Evolutionary conservation across 768 basidiomycete genomes (phyloP).

Genomic region (Mycena pura): DNA sequence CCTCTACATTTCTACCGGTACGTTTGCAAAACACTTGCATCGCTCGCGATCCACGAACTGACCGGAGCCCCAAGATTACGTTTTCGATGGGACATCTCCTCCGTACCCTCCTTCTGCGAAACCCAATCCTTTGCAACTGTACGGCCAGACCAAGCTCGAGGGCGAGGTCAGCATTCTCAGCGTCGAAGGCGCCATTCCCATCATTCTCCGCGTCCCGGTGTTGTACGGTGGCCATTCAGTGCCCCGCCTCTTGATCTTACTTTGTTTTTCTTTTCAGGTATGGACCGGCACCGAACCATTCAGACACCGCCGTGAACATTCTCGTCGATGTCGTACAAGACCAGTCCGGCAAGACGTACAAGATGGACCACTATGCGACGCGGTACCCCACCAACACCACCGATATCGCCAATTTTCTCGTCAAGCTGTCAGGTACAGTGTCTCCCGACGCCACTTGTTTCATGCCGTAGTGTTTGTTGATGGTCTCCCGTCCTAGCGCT

Average conservation of each 20-base stretch:
- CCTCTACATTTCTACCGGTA: slow-evolving; percentile 92
- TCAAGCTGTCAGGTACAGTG: slow-evolving; percentile 77
- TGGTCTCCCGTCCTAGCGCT: slow-evolving; percentile 35
- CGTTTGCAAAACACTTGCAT: slow-evolving; percentile 6
- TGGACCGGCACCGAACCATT: slow-evolving; percentile 83
- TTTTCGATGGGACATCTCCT: slow-evolving; percentile 93
- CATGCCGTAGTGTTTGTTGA: no score
- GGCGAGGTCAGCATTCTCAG: slow-evolving; percentile 83
- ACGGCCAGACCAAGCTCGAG: slow-evolving; percentile 86
- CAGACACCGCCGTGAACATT: slow-evolving; percentile 89
- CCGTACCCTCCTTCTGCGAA: slow-evolving; percentile 79
- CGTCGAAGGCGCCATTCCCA: slow-evolving; percentile 59
- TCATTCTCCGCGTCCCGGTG: slow-evolving; percentile 89
- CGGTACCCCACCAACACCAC: slow-evolving; percentile 91
- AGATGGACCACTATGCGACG: slow-evolving; percentile 95
- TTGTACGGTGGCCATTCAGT: slow-evolving; percentile 57
- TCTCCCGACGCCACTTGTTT: no score
- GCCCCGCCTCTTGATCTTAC: background rate
- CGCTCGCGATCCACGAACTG: no score
- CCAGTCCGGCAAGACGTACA: slow-evolving; percentile 86
- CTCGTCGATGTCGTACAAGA: slow-evolving; percentile 87
- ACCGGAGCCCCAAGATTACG: slow-evolving; percentile 82
- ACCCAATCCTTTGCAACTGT: slow-evolving; percentile 88
- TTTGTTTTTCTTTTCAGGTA: slow-evolving; percentile 58
- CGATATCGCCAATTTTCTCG: slow-evolving; percentile 87